phyloP scores from a whole-genome alignment of 306 rosid species.

The Rosa rugosa region DNA sequence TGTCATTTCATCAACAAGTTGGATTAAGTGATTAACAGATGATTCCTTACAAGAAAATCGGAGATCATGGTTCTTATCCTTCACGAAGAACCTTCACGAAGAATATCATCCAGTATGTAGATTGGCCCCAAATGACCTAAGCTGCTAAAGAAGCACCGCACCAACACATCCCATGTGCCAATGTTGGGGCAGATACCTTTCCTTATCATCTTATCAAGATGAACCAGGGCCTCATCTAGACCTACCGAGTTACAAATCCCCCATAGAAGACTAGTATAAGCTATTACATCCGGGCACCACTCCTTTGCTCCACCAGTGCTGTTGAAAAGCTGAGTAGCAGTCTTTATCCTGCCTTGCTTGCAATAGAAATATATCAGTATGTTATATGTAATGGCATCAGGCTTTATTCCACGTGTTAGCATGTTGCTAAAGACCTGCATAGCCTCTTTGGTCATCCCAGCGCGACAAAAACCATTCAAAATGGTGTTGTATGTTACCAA shows the following conservation, averaged over 20 bases:
- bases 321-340: slow-evolving; percentile 56
- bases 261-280: slow-evolving; percentile 64
- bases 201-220: slow-evolving; percentile 64
- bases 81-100: slow-evolving; percentile 48
- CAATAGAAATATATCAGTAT: slow-evolving; percentile 51
- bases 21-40: neutral
- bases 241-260: slow-evolving; percentile 64
- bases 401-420: slow-evolving; percentile 57
- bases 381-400: slow-evolving; percentile 61
- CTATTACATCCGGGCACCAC: slow-evolving; percentile 65
- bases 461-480: slow-evolving; percentile 62
- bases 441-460: slow-evolving; percentile 54
- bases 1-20: neutral
- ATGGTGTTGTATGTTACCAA: slow-evolving; percentile 71
- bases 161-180: slow-evolving; percentile 71
- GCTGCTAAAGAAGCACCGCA: slow-evolving; percentile 65
- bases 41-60: slow-evolving; percentile 1
- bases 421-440: slow-evolving; percentile 67
- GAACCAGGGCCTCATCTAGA: slow-evolving; percentile 60
- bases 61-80: slow-evolving; percentile 23
- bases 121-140: slow-evolving; percentile 83
- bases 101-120: slow-evolving; percentile 63
- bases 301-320: slow-evolving; percentile 40
- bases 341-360: slow-evolving; percentile 60
- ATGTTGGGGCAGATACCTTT: slow-evolving; percentile 61